phyloP scores from a whole-genome alignment of 2,329 filamentous ascomycete genomes.

The Capronia coronata region DNA sequence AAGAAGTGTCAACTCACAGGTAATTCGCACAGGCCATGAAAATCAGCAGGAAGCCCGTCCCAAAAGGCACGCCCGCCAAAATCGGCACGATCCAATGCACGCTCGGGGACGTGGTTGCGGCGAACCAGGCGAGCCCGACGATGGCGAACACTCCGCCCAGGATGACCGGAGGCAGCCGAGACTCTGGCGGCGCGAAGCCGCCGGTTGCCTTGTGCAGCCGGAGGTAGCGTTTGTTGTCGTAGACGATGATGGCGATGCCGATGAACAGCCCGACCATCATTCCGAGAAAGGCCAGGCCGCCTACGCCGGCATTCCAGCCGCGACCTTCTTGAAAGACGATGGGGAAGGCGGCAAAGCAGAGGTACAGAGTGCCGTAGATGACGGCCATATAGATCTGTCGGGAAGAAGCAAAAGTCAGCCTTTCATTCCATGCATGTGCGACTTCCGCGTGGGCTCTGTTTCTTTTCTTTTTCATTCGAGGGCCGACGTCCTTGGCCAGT shows the following conservation, averaged over 20 bases:
- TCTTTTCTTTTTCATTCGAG: not conserved
- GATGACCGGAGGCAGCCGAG: slow-evolving; percentile 47
- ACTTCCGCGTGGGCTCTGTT: too few species aligned
- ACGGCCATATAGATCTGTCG: slow-evolving; percentile 49
- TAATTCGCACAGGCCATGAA: slow-evolving; percentile 39
- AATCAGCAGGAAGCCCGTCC: slow-evolving; percentile 36
- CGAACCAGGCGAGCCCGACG: slow-evolving; percentile 54
- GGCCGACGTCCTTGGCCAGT: too few species aligned
- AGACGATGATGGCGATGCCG: slow-evolving; percentile 38
- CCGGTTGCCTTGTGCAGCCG: slow-evolving; percentile 7
- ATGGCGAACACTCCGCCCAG: slow-evolving; percentile 49
- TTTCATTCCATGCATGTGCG: too few species aligned
- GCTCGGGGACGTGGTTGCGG: slow-evolving; percentile 48
- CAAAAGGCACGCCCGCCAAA: slow-evolving; percentile 36
- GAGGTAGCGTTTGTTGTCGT: slow-evolving; percentile 34
- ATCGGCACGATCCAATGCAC: slow-evolving; percentile 35
- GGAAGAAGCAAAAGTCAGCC: not conserved
- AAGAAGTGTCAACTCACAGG: slow-evolving; percentile 27
- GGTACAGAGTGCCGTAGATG: slow-evolving; percentile 61
- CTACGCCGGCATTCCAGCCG: slow-evolving; percentile 53
- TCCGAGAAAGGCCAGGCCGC: slow-evolving; percentile 61
- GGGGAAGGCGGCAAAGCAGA: slow-evolving; percentile 56
- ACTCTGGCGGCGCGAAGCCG: slow-evolving; percentile 38
- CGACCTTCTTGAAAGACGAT: slow-evolving; percentile 59
- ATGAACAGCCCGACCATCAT: slow-evolving; percentile 46